phyloP scores from a whole-genome alignment of 257 asterid species.

The Fraxinus cuspidata region DNA sequence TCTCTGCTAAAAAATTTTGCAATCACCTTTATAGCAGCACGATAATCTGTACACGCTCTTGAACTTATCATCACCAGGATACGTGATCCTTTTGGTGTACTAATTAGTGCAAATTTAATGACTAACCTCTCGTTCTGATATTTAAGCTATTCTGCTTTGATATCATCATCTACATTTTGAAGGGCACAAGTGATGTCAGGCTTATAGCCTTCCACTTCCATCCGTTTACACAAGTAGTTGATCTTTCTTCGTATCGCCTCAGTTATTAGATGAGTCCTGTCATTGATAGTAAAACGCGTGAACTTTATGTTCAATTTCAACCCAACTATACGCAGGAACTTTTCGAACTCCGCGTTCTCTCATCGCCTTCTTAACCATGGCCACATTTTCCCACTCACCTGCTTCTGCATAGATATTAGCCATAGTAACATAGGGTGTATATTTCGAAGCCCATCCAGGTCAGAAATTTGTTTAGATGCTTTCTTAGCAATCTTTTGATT shows the following conservation, averaged over 20 bases:
- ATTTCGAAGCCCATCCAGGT: slow-evolving; percentile 54
- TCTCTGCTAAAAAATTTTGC: slow-evolving; percentile 61
- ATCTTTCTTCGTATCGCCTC: slow-evolving; percentile 55
- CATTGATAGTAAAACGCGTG: slow-evolving; percentile 68
- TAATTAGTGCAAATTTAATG: slow-evolving; percentile 68
- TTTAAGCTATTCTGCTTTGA: slow-evolving; percentile 67
- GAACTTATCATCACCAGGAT: slow-evolving; percentile 71
- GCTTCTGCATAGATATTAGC: slow-evolving; percentile 86
- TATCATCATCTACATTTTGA: slow-evolving; percentile 61
- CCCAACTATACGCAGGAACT: slow-evolving; percentile 84
- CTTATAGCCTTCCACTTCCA: slow-evolving; percentile 76
- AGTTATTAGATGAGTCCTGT: slow-evolving; percentile 55
- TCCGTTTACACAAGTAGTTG: slow-evolving; percentile 39
- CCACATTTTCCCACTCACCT: slow-evolving; percentile 74
- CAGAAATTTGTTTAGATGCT: slow-evolving; percentile 65
- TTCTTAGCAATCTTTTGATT: slow-evolving; percentile 70
- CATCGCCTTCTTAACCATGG: slow-evolving; percentile 77
- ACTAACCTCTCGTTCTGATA: slow-evolving; percentile 86
- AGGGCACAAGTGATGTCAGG: slow-evolving; percentile 62
- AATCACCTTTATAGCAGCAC: slow-evolving; percentile 75
- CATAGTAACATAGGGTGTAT: slow-evolving; percentile 70
- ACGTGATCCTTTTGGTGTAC: slow-evolving; percentile 67
- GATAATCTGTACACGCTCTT: slow-evolving; percentile 87
- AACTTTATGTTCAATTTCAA: slow-evolving; percentile 60
- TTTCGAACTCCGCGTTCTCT: slow-evolving; percentile 73